These are phyloP conservation scores for Grammothele lineata DNA, from an alignment of 768 basidiomycete genomes.

Conservation along the genomic window DNA sequence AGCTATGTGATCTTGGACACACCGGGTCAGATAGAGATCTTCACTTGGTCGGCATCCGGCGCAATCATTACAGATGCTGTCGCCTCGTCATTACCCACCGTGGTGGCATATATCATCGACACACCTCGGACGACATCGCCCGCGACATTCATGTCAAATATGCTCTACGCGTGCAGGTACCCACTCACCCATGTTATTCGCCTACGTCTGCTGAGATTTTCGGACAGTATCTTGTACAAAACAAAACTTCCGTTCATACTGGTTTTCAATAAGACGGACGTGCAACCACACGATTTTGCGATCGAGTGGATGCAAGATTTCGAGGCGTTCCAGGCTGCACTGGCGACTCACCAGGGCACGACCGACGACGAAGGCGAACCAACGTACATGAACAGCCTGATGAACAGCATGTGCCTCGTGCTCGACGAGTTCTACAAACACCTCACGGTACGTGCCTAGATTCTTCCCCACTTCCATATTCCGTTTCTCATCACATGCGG, in stretches of 20 bases:
- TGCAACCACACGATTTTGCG: conserved; percentile 85
- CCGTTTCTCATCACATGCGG: not conserved
- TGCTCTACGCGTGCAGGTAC: conserved; percentile 97
- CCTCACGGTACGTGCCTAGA: conserved; percentile 73
- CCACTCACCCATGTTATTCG: too few species aligned
- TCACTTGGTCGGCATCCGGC: conserved; percentile 99
- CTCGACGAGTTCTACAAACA: conserved; percentile 98
- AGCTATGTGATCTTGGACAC: conserved; percentile 96
- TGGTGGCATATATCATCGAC: conserved; percentile 96
- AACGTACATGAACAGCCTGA: conserved; percentile 96
- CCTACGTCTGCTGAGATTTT: too few species aligned
- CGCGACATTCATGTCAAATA: conserved; percentile 99
- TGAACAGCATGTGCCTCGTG: conserved; percentile 99
- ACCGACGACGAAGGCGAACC: conserved; percentile 84
- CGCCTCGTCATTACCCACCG: conserved; percentile 88
- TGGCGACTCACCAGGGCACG: conserved; percentile 64
- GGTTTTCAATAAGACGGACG: conserved; percentile 99
- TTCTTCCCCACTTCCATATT: not conserved
- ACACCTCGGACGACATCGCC: conserved; percentile 93
- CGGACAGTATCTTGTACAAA: conserved; percentile 87
- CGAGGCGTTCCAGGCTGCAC: conserved; percentile 87
- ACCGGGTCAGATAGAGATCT: conserved; percentile 99
- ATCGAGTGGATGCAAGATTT: conserved; percentile 99
- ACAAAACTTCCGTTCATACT: conserved; percentile 95
- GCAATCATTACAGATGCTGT: conserved; percentile 98